These are phyloP conservation scores for Tricladium varicosporioides DNA, from an alignment of 2,329 filamentous ascomycete species.

Conservation along the genomic window DNA sequence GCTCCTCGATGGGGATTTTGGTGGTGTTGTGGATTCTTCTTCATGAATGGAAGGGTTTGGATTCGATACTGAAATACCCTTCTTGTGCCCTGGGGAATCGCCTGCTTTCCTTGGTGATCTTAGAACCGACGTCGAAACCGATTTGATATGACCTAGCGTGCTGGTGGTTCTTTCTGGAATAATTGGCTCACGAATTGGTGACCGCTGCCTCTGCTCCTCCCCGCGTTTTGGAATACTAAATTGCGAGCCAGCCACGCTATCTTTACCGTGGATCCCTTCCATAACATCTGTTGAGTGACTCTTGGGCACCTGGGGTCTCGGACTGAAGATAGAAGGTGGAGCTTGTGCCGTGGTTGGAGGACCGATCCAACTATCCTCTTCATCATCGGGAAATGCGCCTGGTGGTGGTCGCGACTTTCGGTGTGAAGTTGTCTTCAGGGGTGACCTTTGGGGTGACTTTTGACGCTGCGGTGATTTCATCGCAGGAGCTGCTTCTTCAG, in stretches of 20 bases:
- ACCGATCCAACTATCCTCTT: conserved; percentile 62
- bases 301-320: conserved; percentile 55
- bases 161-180: conserved; percentile 32
- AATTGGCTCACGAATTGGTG: conserved; percentile 30
- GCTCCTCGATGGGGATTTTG: conserved; percentile 55
- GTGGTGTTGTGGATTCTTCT: conserved; percentile 24
- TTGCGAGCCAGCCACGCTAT: conserved; percentile 46
- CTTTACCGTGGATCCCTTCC: conserved; percentile 52
- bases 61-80: conserved; percentile 60
- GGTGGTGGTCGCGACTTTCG: conserved; percentile 38
- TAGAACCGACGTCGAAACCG: conserved; percentile 59
- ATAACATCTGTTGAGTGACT: conserved; percentile 61
- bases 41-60: conserved; percentile 51
- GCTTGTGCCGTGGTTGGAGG: conserved; percentile 39
- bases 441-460: conserved; percentile 12
- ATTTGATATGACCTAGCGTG: conserved; percentile 55
- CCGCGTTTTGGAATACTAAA: conserved; percentile 44
- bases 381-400: conserved; percentile 59
- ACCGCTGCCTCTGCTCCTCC: conserved; percentile 34
- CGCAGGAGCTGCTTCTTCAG: conserved; percentile 15
- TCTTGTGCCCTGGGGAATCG: conserved; percentile 44
- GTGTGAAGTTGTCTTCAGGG: conserved; percentile 10
- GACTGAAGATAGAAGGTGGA: conserved; percentile 39
- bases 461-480: conserved; percentile 6
- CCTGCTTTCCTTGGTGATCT: conserved; percentile 45